Conservation (phyloP, 202 grass and related monocot genomes). For the Schoenoplectus tabernaemontani region DNA sequence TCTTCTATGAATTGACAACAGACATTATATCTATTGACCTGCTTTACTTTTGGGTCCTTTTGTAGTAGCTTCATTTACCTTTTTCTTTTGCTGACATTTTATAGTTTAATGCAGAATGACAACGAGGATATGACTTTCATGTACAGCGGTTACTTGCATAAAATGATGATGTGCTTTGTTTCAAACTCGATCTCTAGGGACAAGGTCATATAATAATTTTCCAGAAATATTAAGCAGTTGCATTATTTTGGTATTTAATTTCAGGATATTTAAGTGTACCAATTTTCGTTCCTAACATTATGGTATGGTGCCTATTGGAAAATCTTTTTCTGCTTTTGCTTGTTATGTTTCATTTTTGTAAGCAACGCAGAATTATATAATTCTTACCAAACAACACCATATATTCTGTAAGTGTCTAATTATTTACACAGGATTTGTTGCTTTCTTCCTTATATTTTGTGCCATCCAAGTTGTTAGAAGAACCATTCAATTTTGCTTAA, state of each 20-base stretch:
- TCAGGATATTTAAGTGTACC: background rate
- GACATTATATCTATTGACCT: background rate
- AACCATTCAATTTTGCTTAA: background rate
- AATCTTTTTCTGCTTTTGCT: background rate
- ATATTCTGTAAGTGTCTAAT: background rate
- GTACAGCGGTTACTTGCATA: constrained; percentile 89
- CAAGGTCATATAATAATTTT: constrained; percentile 46
- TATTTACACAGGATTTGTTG: background rate
- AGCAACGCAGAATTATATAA: background rate
- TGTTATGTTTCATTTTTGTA: background rate
- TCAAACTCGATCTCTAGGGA: constrained; percentile 66
- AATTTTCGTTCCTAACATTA: background rate
- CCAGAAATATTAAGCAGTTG: background rate
- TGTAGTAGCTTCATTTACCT: background rate
- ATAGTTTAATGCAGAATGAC: constrained; percentile 64
- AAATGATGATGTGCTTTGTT: constrained; percentile 98
- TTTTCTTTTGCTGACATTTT: background rate
- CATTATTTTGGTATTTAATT: background rate
- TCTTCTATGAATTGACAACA: background rate
- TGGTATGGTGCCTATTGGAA: background rate
- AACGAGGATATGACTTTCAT: constrained; percentile 87
- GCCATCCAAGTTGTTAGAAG: background rate
- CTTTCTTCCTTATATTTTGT: background rate
- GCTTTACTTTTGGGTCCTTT: background rate
- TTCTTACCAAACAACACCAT: background rate